Evolutionary conservation across 371 early-diverging fungal genomes (phyloP).

Genomic region (Mortierella sp.): DNA sequence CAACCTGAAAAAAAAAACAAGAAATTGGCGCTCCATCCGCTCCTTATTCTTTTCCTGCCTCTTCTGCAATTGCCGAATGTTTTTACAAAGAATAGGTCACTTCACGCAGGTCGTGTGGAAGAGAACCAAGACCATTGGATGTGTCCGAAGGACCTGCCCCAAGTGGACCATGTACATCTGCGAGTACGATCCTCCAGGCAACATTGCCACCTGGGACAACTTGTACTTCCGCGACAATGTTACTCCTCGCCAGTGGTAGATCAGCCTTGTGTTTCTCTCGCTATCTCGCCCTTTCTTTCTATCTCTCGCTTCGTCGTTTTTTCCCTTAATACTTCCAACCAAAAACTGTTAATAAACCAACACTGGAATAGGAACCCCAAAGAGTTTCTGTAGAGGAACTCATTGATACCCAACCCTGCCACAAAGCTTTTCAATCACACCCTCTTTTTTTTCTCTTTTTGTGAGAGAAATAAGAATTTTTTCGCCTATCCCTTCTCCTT

Average conservation of each 20-base stretch:
- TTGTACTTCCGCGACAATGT: conserved; percentile 61
- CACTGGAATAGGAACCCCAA: too few species aligned
- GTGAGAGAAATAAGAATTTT: too few species aligned
- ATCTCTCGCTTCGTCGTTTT: too few species aligned
- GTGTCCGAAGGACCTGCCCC: conserved; percentile 63
- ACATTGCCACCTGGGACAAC: conserved; percentile 52
- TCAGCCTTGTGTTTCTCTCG: not conserved
- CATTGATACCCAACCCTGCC: not conserved
- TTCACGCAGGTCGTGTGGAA: conserved; percentile 73
- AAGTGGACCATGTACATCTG: conserved; percentile 3
- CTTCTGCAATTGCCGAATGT: not conserved
- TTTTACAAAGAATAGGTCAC: conserved; percentile 59
- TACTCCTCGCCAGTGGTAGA: conserved; percentile 31
- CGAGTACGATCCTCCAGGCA: conserved; percentile 59
- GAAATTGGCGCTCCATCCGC: not conserved
- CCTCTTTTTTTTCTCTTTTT: too few species aligned
- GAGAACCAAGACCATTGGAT: conserved; percentile 63
- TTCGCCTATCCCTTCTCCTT: too few species aligned
- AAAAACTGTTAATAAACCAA: too few species aligned
- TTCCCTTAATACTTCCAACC: too few species aligned
- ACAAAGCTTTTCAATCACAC: not conserved
- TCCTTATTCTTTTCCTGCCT: not conserved
- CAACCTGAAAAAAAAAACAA: not conserved
- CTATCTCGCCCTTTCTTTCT: not conserved
- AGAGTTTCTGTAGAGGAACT: not conserved